phyloP scores from a whole-genome alignment of 176 grass and related monocot genomes.

The Oryza officinalis region DNA sequence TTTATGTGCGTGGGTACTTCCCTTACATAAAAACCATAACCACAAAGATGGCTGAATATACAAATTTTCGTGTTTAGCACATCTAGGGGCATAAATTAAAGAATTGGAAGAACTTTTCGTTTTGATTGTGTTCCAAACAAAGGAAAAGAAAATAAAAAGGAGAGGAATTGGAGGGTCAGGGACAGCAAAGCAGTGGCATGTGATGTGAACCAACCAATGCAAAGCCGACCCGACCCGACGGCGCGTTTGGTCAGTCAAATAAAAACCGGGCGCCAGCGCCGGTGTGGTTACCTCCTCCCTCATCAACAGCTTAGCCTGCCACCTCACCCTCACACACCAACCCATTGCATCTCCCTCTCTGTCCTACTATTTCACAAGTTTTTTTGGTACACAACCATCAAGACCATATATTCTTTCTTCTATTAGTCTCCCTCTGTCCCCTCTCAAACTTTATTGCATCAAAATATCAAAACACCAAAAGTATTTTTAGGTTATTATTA shows the following conservation, averaged over 20 bases:
- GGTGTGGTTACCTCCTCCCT: slow-evolving; percentile 19
- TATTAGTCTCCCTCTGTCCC: background rate
- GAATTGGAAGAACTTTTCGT: background rate
- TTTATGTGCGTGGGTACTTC: background rate
- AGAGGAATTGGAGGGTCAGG: background rate
- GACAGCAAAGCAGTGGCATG: slow-evolving; percentile 16
- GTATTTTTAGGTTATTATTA: background rate
- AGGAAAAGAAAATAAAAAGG: background rate
- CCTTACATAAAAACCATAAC: background rate
- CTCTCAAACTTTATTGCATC: background rate
- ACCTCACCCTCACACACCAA: background rate
- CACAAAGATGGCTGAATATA: no score
- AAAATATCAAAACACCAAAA: background rate
- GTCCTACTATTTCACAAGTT: background rate
- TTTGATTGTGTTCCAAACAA: background rate
- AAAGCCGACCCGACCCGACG: slow-evolving; percentile 30
- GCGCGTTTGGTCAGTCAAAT: slow-evolving; percentile 36
- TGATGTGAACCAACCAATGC: slow-evolving; percentile 24
- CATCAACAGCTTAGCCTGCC: background rate
- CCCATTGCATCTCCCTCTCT: background rate
- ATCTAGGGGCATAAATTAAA: background rate
- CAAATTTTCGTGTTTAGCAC: background rate
- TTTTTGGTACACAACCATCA: background rate
- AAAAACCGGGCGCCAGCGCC: background rate
- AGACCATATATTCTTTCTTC: background rate